phyloP scores from a whole-genome alignment of 805 yeast genomes.

The Kodamaea hsintzibuensis region DNA sequence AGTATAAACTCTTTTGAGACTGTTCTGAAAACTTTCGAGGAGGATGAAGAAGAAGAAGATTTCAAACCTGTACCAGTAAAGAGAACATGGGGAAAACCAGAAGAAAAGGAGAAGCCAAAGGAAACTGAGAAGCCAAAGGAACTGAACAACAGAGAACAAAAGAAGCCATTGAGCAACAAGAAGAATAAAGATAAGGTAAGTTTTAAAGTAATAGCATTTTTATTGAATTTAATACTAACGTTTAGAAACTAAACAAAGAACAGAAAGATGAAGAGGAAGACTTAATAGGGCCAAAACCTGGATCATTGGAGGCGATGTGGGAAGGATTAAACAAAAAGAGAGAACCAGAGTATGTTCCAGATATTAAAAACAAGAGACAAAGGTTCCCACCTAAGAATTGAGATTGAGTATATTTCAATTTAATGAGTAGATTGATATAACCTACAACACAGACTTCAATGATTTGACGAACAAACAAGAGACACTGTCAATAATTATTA shows the following conservation, averaged over 20 bases:
- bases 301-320: constrained; percentile 9
- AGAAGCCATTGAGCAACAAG: neutral
- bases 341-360: constrained; percentile 14
- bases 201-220: neutral
- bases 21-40: constrained; percentile 14
- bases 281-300: constrained; percentile 3
- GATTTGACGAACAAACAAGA: too few species aligned
- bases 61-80: constrained; percentile 10
- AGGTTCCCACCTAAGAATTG: constrained; percentile 10
- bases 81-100: constrained; percentile 19
- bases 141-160: neutral
- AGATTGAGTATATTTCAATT: too few species aligned
- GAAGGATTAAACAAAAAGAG: constrained; percentile 12
- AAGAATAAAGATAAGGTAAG: neutral
- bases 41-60: constrained; percentile 14
- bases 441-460: too few species aligned
- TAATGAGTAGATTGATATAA: too few species aligned
- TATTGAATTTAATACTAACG: neutral
- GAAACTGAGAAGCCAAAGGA: constrained; percentile 1
- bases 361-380: constrained; percentile 16
- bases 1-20: constrained; percentile 32
- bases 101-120: constrained; percentile 3
- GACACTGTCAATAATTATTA: too few species aligned
- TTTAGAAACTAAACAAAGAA: neutral
- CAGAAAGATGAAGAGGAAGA: constrained; percentile 12